Conservation (phyloP, 2,329 filamentous ascomycete species). For the Pseudovirgaria hyperparasitica region DNA sequence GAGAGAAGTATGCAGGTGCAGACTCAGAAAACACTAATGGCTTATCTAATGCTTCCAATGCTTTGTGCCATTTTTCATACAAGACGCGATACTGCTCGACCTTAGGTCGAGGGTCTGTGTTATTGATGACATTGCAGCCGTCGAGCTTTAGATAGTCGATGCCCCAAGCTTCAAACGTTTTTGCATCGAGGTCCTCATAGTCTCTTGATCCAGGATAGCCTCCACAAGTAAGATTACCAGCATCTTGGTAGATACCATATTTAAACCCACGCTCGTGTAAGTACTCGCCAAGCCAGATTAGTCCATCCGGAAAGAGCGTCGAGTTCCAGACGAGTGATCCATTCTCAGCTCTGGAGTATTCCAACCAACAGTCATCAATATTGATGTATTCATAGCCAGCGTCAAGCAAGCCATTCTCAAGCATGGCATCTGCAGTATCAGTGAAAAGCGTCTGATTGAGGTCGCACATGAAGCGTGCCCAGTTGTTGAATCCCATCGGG, state of each 20-base stretch:
- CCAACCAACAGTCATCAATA: conserved; percentile 35
- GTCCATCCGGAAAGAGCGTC: conserved; percentile 29
- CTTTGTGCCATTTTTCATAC: conserved; percentile 31
- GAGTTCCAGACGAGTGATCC: conserved; percentile 30
- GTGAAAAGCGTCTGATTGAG: conserved; percentile 37
- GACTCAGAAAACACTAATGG: conserved; percentile 34
- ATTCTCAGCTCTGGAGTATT: conserved; percentile 19
- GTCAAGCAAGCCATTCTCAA: conserved; percentile 26
- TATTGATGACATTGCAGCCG: conserved; percentile 16
- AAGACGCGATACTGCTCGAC: conserved; percentile 12
- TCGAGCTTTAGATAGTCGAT: conserved; percentile 30
- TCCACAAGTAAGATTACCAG: conserved; percentile 32
- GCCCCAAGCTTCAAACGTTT: conserved; percentile 26
- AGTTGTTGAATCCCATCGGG: conserved; percentile 42
- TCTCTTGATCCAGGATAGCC: conserved; percentile 29
- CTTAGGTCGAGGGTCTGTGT: not conserved
- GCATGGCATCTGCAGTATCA: conserved; percentile 34
- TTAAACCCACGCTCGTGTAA: conserved; percentile 27
- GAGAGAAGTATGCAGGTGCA: conserved; percentile 33
- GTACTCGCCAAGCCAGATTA: conserved; percentile 29
- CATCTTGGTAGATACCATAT: conserved; percentile 35
- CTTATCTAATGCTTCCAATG: conserved; percentile 21
- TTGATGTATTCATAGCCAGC: conserved; percentile 29
- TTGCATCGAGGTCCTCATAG: conserved; percentile 30
- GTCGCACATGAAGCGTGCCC: conserved; percentile 35